Conservation (phyloP, 768 basidiomycete species). For the Amanita pseudoporphyria region DNA sequence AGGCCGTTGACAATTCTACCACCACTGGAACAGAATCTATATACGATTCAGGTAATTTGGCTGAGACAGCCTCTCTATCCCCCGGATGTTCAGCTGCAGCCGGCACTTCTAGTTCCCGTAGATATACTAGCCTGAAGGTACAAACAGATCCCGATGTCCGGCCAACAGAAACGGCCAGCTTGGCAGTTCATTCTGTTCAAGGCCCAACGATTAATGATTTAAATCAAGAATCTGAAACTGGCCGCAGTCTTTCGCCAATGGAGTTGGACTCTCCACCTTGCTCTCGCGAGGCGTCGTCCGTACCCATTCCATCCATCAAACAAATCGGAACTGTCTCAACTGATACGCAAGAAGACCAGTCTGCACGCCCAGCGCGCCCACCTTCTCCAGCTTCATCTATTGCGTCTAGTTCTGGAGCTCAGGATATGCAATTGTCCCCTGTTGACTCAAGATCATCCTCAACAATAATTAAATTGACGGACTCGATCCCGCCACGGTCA, state of each 20-base stretch:
- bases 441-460: constrained; percentile 8
- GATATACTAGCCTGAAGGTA: constrained; percentile 11
- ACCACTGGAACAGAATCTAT: constrained; percentile 15
- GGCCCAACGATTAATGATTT: neutral
- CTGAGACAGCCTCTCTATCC: neutral
- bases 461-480: neutral
- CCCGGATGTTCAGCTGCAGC: constrained; percentile 8
- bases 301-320: neutral
- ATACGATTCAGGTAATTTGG: neutral
- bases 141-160: constrained; percentile 14
- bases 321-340: neutral
- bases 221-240: constrained; percentile 17
- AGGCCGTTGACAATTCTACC: constrained; percentile 8
- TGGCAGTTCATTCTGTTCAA: constrained; percentile 1
- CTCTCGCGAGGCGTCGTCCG: constrained; percentile 12
- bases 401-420: constrained; percentile 16
- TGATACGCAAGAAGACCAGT: neutral
- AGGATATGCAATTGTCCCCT: constrained; percentile 20
- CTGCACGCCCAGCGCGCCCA: constrained; percentile 15
- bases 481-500: neutral
- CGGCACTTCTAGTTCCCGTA: constrained; percentile 12
- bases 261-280: constrained; percentile 43
- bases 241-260: constrained; percentile 51
- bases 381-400: constrained; percentile 17
- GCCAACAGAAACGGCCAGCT: neutral